These are phyloP conservation scores for Agastache rugosa DNA, from an alignment of 257 asterid genomes.

Conservation along the genomic window DNA sequence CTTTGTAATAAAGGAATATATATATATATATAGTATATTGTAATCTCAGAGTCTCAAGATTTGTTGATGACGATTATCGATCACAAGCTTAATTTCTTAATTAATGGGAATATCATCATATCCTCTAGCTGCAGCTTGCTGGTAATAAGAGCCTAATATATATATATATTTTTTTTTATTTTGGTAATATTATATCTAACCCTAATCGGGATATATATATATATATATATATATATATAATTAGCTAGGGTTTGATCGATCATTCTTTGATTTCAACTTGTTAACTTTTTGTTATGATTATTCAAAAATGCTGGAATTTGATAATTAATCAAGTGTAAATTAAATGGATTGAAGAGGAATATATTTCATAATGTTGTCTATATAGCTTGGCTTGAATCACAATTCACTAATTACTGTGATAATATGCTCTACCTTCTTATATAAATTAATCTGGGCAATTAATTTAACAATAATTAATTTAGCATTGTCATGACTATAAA, in stretches of 20 bases:
- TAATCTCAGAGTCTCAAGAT: background rate
- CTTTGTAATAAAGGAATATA: constrained; percentile 31
- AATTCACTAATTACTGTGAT: background rate
- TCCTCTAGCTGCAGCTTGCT: background rate
- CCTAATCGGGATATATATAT: constrained; percentile 29
- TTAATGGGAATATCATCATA: background rate
- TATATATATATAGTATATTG: no score
- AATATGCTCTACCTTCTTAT: background rate
- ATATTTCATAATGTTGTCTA: background rate
- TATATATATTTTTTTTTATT: background rate
- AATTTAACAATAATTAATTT: no score
- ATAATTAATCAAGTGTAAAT: background rate
- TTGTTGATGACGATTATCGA: background rate
- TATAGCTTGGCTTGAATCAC: background rate
- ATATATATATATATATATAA: no score
- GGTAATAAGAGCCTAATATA: background rate
- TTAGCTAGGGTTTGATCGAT: background rate
- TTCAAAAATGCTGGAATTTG: background rate
- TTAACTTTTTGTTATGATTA: background rate
- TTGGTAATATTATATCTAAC: constrained; percentile 5
- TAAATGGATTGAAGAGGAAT: background rate
- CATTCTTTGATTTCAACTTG: background rate
- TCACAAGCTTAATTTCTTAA: background rate
- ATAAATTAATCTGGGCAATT: background rate
- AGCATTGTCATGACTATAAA: no score